Evolutionary conservation across 805 yeast species (phyloP), one percentile per base, ranked within the genome.

Genomic region (Candida incommunis): DNA sequence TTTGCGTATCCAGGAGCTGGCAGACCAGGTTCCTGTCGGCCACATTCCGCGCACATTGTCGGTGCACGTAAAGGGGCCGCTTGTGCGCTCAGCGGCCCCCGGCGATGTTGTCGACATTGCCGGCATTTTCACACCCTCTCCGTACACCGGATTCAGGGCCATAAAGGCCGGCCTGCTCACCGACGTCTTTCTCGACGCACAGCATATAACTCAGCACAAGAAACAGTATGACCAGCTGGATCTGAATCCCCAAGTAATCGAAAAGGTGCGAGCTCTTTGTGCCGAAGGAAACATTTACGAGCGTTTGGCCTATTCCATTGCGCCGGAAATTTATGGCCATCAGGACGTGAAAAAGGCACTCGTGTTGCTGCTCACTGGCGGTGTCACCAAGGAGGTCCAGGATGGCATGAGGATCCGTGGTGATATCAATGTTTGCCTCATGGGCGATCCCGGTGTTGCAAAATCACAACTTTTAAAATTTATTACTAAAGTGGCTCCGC

Each of bases 401-500:
- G 98, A 92, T 65, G 99, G 99, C 52, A 78, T 92, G 85, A 78
- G 82, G 58, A 92, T 92, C 57, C 80, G 99, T 69, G 98, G 98
- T 57, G 98, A 92, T 61, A 84, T 92, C 54, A 92, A 92, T 59
- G 75, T 92, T 45, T 82, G 96, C 67, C 71, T 92, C 44, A 90
- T 92, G 96, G 98, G 98, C 55, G 98, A 92, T 60, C 98, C 98
- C 37, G 98, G 98, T 71, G 98, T 92, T 45, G 98, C 98, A 58
- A 92, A 92, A 65, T 92, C 97, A 2, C 98, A 92, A 71, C 69
- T 92, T 58, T 70, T 92, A 51, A 92, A 92, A 61, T 82, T 94
- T 26, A 85, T 92, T 52, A 74, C 86, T 48, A 86, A 88, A 56
- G 82, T 92, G 45, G 92, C 97, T 2, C 98, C 98, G 24, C 74